Base-by-base conservation (phyloP, 371 early-diverging fungal species). In the Mucor lusitanicus region DNA sequence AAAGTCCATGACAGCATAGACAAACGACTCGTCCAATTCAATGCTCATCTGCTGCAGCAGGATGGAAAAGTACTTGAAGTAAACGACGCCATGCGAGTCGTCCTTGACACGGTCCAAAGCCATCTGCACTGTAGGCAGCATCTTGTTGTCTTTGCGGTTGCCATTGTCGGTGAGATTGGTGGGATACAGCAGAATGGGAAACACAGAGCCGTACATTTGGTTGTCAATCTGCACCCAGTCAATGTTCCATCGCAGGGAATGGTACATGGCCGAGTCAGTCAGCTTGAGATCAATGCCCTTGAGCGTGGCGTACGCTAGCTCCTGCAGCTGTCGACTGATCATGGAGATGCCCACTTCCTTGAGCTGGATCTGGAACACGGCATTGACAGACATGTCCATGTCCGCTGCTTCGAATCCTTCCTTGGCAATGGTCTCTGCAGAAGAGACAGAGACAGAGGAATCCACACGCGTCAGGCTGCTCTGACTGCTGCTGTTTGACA, bases 221-320 rank as follows among this genome's bases (percentile, higher is more conserved):
- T 98, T 98, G 75, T 98, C 98, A 59, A 97, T 87, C 86, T 94
- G 97, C 9, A 98, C 72, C 98, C 97, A 98, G 55, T 92, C 90
- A 28, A 95, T 87, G 33, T 84, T 72, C 78, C 94, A 85, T 39
- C 85, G 87, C 27, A 93, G 62, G 2, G 92, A 90, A 73, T 92
- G 91, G 64, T 90, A 90, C 59, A 89, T 80, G 9, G 87, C 86
- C 0, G 93, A 90, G 61, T 97, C 97, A 0, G 86, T 88, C 62
- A 87, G 88, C 11, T 82, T 86, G 44, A 97, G 73, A 68, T 87
- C 86, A 13, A 97, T 73, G 0, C 92, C 91, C 15, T 89, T 84
- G 48, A 94, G 75, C 2, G 95, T 90, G 0, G 88, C 78, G 76
- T 96, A 97, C 5, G 92, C 77, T n/a, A 97, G 72, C 81, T 98